A percentile compares a stretch with the other conserved stretches of the same genome.
phyloP scores from a whole-genome alignment of 257 asterid species.

The Henckelia pumila region DNA sequence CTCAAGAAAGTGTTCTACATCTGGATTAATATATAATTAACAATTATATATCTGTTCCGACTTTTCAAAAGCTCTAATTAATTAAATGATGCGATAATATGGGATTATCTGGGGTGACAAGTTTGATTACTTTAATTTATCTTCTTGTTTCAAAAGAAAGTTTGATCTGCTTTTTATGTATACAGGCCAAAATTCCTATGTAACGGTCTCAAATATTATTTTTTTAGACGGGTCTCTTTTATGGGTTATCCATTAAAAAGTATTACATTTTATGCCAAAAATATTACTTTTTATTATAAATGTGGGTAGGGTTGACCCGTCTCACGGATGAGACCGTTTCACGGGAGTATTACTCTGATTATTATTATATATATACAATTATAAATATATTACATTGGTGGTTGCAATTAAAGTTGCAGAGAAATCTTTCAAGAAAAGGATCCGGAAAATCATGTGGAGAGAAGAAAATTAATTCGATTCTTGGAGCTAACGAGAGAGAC shows the following conservation, averaged over 20 bases:
- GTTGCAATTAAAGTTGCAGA: slow-evolving; percentile 56
- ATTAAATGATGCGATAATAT: not conserved
- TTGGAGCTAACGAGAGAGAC: slow-evolving; percentile 37
- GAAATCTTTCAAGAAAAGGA: slow-evolving; percentile 72
- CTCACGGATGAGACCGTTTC: too few relatives aligned
- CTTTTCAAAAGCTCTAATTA: not conserved
- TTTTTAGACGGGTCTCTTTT: too few relatives aligned
- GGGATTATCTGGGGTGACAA: not conserved
- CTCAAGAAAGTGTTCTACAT: not conserved
- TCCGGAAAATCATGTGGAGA: slow-evolving; percentile 49
- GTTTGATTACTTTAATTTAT: not conserved
- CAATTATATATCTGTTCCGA: not conserved
- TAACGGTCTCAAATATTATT: too few relatives aligned
- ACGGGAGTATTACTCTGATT: too few relatives aligned
- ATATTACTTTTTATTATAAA: too few relatives aligned
- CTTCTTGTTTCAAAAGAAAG: not conserved
- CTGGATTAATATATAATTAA: not conserved
- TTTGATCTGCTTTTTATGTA: too few relatives aligned
- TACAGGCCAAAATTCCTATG: too few relatives aligned
- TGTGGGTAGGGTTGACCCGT: too few relatives aligned
- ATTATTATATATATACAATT: too few relatives aligned
- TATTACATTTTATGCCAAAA: too few relatives aligned
- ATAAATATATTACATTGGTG: not conserved
- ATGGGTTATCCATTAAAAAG: too few relatives aligned
- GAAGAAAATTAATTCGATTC: slow-evolving; percentile 33